These are phyloP conservation scores for Geotrichum reessii DNA, from an alignment of 1,139 yeast genomes.

Conservation along the genomic window DNA sequence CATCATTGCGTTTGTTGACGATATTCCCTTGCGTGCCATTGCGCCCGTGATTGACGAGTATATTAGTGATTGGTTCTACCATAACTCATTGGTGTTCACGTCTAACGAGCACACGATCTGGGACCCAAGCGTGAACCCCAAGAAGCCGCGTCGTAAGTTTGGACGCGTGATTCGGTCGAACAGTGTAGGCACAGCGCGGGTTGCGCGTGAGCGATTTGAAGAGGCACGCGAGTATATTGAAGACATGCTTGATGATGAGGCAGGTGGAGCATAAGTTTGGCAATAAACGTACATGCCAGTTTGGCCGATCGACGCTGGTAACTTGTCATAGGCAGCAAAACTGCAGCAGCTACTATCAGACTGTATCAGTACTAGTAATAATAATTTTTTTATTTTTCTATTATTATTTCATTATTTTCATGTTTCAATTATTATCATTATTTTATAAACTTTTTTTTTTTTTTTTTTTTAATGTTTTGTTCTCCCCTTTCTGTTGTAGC, in stretches of 20 bases:
- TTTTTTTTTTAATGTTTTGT: neutral
- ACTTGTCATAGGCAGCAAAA: neutral
- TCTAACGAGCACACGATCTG: constrained; percentile 71
- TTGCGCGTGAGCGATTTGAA: constrained; percentile 73
- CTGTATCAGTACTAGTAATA: neutral
- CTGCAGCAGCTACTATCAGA: neutral
- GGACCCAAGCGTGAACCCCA: constrained; percentile 52
- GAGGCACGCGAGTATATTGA: constrained; percentile 79
- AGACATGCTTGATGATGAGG: constrained; percentile 53
- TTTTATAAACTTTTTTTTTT: neutral
- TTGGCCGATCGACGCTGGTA: neutral
- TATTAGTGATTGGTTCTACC: constrained; percentile 85
- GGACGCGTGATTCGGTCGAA: constrained; percentile 80
- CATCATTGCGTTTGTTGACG: constrained; percentile 64
- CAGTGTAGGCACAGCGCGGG: constrained; percentile 62
- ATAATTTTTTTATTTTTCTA: neutral
- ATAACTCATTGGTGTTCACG: constrained; percentile 77
- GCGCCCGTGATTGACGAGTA: constrained; percentile 86
- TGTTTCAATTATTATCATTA: neutral
- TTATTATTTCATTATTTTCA: neutral
- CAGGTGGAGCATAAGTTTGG: constrained; percentile 6
- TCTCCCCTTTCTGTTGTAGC: neutral
- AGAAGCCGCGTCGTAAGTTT: constrained; percentile 80
- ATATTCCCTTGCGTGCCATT: constrained; percentile 62
- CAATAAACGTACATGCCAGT: neutral